These are phyloP conservation scores for Ophiocordyceps camponoti-floridani DNA, from an alignment of 2,329 filamentous ascomycete genomes.

Conservation along the genomic window DNA sequence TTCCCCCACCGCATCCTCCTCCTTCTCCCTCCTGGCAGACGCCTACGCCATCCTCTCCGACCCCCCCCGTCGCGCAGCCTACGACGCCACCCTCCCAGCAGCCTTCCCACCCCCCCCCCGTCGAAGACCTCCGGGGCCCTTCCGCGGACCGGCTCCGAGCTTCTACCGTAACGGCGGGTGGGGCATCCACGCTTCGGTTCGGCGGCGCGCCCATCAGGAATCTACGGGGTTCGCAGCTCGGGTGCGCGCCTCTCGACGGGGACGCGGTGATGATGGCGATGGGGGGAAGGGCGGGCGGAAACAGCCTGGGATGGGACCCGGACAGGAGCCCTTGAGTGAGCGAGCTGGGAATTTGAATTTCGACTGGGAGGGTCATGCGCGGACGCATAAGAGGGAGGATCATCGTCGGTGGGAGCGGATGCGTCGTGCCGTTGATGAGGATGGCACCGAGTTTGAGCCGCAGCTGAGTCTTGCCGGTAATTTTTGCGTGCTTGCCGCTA, in stretches of 20 bases:
- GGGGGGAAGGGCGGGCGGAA: slow-evolving; percentile 1
- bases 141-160: slow-evolving; percentile 71
- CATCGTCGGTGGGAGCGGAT: slow-evolving; percentile 18
- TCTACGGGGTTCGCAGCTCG: slow-evolving; percentile 9
- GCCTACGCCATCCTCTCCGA: slow-evolving; percentile 65
- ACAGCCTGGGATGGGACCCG: slow-evolving; percentile 38
- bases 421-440: slow-evolving; percentile 19
- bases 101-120: neutral
- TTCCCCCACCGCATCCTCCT: slow-evolving; percentile 45
- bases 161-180: slow-evolving; percentile 77
- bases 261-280: neutral
- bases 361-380: slow-evolving; percentile 52
- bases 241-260: neutral
- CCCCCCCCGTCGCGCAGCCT: slow-evolving; percentile 54
- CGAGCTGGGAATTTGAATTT: slow-evolving; percentile 38
- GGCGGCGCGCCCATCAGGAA: slow-evolving; percentile 31
- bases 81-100: slow-evolving; percentile 41
- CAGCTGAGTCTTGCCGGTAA: slow-evolving; percentile 23
- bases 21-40: slow-evolving; percentile 70
- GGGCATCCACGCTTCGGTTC: slow-evolving; percentile 44
- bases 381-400: slow-evolving; percentile 53
- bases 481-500: slow-evolving; percentile 31
- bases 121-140: slow-evolving; percentile 22
- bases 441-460: slow-evolving; percentile 18
- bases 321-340: slow-evolving; percentile 28